phyloP scores from a whole-genome alignment of 1,139 yeast genomes.

The Suhomyces bolitotheri region DNA sequence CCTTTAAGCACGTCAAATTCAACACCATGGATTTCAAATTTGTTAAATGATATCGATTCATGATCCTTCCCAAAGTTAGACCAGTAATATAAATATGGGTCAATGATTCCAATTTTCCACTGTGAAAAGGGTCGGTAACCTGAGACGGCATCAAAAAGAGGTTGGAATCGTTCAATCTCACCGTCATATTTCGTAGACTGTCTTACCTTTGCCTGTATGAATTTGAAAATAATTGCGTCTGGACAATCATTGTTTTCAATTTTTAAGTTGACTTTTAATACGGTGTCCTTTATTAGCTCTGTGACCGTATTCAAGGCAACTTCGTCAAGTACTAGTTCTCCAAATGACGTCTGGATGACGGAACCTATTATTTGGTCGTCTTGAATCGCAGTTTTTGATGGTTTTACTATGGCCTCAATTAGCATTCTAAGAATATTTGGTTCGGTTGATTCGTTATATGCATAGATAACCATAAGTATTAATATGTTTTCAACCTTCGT shows the following conservation, averaged over 20 bases:
- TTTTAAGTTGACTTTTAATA: neutral
- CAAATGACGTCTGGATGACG: neutral
- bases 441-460: slow-evolving; percentile 4
- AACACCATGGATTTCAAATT: neutral
- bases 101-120: slow-evolving; percentile 33
- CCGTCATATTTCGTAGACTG: slow-evolving; percentile 23
- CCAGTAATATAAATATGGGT: slow-evolving; percentile 37
- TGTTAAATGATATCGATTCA: slow-evolving; percentile 1
- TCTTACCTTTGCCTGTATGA: slow-evolving; percentile 27
- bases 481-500: slow-evolving; percentile 12
- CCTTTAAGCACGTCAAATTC: slow-evolving; percentile 21
- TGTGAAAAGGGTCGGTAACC: slow-evolving; percentile 21
- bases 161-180: slow-evolving; percentile 18
- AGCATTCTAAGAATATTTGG: neutral
- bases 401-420: neutral
- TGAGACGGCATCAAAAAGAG: slow-evolving; percentile 19
- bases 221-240: slow-evolving; percentile 18
- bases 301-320: slow-evolving; percentile 4
- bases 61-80: slow-evolving; percentile 22
- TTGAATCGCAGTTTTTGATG: neutral
- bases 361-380: neutral
- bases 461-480: slow-evolving; percentile 6
- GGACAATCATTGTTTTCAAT: neutral
- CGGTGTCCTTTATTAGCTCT: slow-evolving; percentile 2
- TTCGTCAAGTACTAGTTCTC: slow-evolving; percentile 1